A percentile compares a stretch with the other conserved stretches of the same genome.
Conservation (phyloP, 1,284 basidiomycete species). For the Cryptococcus wingfieldii region DNA sequence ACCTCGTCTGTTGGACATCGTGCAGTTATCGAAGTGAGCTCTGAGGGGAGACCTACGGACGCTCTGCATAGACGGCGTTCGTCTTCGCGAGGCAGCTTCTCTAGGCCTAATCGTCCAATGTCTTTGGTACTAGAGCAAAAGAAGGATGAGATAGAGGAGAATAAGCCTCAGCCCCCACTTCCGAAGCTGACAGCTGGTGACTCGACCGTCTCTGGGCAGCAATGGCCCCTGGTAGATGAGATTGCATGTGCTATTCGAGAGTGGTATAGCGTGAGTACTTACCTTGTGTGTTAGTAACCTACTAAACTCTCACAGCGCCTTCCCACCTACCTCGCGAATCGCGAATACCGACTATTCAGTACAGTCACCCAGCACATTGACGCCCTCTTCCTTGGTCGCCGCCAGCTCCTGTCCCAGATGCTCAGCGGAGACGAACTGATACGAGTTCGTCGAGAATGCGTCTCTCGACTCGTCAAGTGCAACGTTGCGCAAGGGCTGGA, state of each 20-base stretch:
- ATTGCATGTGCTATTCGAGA: conserved; percentile 93
- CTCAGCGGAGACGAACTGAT: conserved; percentile 82
- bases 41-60: background rate
- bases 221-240: conserved; percentile 91
- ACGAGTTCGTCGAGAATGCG: conserved; percentile 78
- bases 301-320: conserved; percentile 50
- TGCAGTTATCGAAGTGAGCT: conserved; percentile 12
- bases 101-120: conserved; percentile 25
- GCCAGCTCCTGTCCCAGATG: conserved; percentile 84
- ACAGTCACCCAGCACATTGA: conserved; percentile 86
- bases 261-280: conserved; percentile 69
- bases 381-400: conserved; percentile 78
- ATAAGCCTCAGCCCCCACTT: conserved; percentile 79
- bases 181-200: conserved; percentile 90
- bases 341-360: conserved; percentile 87
- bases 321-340: conserved; percentile 80
- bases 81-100: conserved; percentile 1
- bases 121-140: conserved; percentile 26
- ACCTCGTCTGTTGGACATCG: too few relatives aligned
- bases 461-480: conserved; percentile 78
- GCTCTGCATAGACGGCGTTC: background rate
- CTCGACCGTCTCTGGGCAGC: conserved; percentile 74
- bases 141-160: conserved; percentile 13
- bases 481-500: conserved; percentile 91
- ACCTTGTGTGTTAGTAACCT: too few relatives aligned